Conservation (phyloP, 1,139 yeast species). For the Magnusiomyces suaveolens region DNA sequence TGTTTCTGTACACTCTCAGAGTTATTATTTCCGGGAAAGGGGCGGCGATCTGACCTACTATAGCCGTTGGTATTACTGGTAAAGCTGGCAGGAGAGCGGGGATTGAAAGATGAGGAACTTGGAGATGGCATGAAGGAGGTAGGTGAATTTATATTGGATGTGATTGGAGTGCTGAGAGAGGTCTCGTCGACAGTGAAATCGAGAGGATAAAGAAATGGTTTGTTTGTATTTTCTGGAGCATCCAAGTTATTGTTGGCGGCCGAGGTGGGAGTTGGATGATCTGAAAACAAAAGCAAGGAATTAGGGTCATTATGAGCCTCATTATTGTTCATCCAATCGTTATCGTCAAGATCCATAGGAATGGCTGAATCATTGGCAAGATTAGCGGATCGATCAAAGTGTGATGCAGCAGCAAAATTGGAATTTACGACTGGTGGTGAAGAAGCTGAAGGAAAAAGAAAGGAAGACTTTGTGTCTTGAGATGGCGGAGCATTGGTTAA, state of each 20-base stretch:
- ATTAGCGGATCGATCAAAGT: not conserved
- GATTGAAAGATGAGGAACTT: not conserved
- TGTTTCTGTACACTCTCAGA: not conserved
- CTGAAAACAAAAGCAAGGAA: not conserved
- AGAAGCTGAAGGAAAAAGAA: conserved; percentile 29
- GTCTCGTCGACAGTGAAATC: not conserved
- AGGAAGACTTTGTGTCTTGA: conserved; percentile 17
- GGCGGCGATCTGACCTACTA: too few relatives aligned
- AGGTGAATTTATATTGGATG: conserved; percentile 10
- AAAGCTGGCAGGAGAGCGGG: not conserved
- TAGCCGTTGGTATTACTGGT: not conserved
- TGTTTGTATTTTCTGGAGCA: not conserved
- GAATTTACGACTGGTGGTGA: too few relatives aligned
- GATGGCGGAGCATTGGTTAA: not conserved
- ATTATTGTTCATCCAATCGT: not conserved
- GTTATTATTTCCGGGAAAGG: too few relatives aligned
- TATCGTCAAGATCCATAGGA: not conserved
- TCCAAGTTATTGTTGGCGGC: conserved; percentile 32
- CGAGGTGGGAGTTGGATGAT: not conserved
- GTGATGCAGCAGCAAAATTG: not conserved
- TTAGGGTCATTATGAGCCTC: too few relatives aligned
- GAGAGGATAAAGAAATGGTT: not conserved
- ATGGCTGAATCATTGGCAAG: not conserved
- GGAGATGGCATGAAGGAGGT: conserved; percentile 1
- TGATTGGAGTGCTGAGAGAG: conserved; percentile 3